Base-by-base conservation (phyloP, 2,329 filamentous ascomycete genomes). In the Fusarium hainanense region DNA sequence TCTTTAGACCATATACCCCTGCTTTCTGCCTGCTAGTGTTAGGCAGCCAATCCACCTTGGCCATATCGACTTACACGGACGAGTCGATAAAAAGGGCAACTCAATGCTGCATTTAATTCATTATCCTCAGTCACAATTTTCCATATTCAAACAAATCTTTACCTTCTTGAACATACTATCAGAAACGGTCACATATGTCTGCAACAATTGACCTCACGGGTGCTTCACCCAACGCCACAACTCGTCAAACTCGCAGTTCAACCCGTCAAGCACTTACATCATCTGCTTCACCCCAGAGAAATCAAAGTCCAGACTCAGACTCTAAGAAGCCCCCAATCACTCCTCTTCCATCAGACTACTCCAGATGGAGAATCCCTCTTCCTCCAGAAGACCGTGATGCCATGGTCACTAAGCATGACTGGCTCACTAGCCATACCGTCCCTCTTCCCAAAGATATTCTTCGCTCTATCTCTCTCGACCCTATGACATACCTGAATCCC, bases 361-460 rank as follows among this genome's bases (percentile, higher is more conserved):
- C 63, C 6, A 37, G 55, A 7, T 40, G 44, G 7, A 12, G 18
- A 6, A 28, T 62, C 6, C 47, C 50, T 7, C 42, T 60, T 18
- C 52, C 50, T 6, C 21, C 44, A 27, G 54, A 52, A 20, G 18
- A 70, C 8, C 40, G 43, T 2, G 18, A 63, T 30, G 52, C 50
- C 14, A 54, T 73, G 25, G 16, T 47, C 40, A 28, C 37, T 20
- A 73, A 73, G 42, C 69, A 56, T 8, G 43, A 41, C n/a, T 72
- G 71, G 71, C 66, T 74, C 42, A 50, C 60, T n/a, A 69, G 51
- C 16, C 27, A 76, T 58, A 57, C 67, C 3, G 16, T 76, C 27
- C 16, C 63, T 13, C 60, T 72, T 6, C 67, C 70, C 3, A 32
- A 47, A 7, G 62, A 63, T 41, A 52, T 70, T 16, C 23, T 46